phyloP scores from a whole-genome alignment of 306 rosid species.

The Cicer cuneatum region DNA sequence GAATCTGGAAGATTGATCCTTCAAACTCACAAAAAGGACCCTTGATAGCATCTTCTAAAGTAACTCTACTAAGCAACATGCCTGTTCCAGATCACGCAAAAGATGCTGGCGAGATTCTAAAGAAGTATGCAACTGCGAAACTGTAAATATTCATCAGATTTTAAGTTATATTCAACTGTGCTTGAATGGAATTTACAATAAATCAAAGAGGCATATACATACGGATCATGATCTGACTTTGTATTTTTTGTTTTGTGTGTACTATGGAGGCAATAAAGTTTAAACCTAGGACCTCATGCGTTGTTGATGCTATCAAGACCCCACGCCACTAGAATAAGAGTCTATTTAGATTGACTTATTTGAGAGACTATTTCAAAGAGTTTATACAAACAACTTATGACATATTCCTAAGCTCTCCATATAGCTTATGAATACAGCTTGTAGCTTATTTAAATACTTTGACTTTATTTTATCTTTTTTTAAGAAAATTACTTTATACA shows the following conservation, averaged over 20 bases:
- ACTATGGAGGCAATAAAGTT: not conserved
- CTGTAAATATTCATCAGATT: slow-evolving; percentile 29
- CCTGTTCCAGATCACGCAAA: slow-evolving; percentile 71
- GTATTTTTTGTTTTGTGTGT: not conserved
- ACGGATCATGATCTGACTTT: slow-evolving; percentile 4
- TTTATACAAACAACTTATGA: no score
- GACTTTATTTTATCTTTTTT: no score
- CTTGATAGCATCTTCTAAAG: slow-evolving; percentile 69
- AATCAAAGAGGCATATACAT: not conserved
- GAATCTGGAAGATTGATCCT: slow-evolving; percentile 69
- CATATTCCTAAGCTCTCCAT: no score
- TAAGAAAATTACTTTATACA: no score
- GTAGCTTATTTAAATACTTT: no score
- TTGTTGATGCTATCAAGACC: not conserved
- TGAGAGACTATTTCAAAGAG: no score
- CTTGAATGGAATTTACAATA: slow-evolving; percentile 25
- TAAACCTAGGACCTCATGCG: not conserved
- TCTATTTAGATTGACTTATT: no score
- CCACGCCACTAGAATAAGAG: no score
- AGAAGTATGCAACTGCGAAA: slow-evolving; percentile 54
- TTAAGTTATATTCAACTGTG: not conserved
- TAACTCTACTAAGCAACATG: slow-evolving; percentile 76
- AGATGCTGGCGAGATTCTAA: slow-evolving; percentile 58
- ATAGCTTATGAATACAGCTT: no score
- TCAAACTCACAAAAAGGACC: slow-evolving; percentile 56